phyloP scores from a whole-genome alignment of 495 filamentous ascomycete species.

The Aspergillus cavernicola region DNA sequence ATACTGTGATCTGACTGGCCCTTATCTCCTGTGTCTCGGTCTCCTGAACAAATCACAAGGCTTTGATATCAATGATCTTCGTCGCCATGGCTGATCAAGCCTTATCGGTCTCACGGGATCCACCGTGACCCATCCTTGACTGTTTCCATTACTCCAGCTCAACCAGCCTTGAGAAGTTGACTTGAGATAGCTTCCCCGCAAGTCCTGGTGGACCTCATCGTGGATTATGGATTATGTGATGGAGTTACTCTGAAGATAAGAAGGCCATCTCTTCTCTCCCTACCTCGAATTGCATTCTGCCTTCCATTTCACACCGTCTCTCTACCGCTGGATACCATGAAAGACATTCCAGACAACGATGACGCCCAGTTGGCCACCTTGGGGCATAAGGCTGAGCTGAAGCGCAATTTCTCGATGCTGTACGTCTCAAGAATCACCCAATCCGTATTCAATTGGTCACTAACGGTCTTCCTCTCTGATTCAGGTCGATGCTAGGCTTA shows the following conservation, averaged over 20 bases:
- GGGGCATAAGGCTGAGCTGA: conserved; percentile 62
- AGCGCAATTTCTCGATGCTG: conserved; percentile 52
- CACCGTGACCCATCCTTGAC: background rate
- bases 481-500: conserved; percentile 49
- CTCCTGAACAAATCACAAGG: background rate
- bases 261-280: too few relatives aligned
- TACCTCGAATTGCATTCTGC: too few relatives aligned
- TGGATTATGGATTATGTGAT: too few relatives aligned
- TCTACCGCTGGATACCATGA: too few relatives aligned
- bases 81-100: background rate
- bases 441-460: background rate
- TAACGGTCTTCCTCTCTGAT: background rate
- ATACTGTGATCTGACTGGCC: conserved; percentile 3
- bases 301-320: too few relatives aligned
- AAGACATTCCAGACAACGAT: conserved; percentile 28
- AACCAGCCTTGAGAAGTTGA: too few relatives aligned
- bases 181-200: too few relatives aligned
- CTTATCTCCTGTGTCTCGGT: background rate
- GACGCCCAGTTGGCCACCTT: conserved; percentile 58
- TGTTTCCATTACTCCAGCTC: too few relatives aligned
- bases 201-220: too few relatives aligned
- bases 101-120: background rate
- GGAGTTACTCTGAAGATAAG: too few relatives aligned
- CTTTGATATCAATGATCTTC: background rate
- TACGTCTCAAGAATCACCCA: too few relatives aligned